Evolutionary conservation across 2,329 filamentous ascomycete genomes (phyloP), one percentile per base, ranked within the genome.

Genomic region (Didymella exigua): DNA sequence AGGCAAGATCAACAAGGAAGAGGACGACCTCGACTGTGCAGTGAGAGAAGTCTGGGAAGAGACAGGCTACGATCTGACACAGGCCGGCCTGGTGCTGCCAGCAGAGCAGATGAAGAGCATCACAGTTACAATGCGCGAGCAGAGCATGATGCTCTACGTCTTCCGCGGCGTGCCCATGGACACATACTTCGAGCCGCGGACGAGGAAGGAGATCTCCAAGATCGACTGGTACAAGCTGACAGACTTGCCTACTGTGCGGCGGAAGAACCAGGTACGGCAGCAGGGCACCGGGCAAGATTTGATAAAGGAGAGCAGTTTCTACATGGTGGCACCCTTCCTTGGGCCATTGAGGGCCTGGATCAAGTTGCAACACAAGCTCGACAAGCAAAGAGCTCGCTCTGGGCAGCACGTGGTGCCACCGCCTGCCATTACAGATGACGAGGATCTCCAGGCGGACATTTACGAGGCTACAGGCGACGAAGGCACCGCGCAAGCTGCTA

Each of bases 1-100:
- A 45, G 96, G 95, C 33, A 99, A 99, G 78, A 98, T 99, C 77
- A 97, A 97, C 80, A 96, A 96, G 77, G 91, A 96, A 68, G 95
- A 99, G 75, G 87, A 90, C 56, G 93, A 99, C 69, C 77, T 98
- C 51, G 92, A 95, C 71, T 99, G 96, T 75, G 95, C 96, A 21
- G 84, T 97, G 46, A 86, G 95, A 46, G 95, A 99, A 71, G 93
- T 96, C 4, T 95, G 93, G 70, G 95, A 99, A 75, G 95, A 99
- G 78, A 99, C 95, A 0, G 95, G 95, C 1, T 91, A 90, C 66
- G 91, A 99, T 72, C 81, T 96, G 47, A 83, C 82, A 27, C 82
- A 83, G 29, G 89, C 93, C 21, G 90, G 90, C 3, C 77, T 98
- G 38, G 87, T 97, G 14, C 85, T 88, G 27, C 82, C 74, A 3